Evolutionary conservation across 2,329 filamentous ascomycete species (phyloP).

Genomic region (Ustulina deusta): DNA sequence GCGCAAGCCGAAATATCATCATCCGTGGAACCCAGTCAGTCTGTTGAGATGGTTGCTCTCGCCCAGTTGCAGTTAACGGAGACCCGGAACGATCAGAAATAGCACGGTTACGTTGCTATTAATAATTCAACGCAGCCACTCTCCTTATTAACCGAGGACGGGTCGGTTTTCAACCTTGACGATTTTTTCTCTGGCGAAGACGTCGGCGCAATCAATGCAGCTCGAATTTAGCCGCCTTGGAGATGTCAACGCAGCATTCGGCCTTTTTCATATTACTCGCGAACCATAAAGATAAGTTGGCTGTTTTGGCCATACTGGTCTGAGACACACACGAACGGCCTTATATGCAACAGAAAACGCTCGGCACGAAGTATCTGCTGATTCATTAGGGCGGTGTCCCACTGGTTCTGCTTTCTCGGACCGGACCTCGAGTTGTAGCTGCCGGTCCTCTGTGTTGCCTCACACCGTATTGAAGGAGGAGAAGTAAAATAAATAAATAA

Average conservation of each 20-base stretch:
- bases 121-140: constrained; percentile 19
- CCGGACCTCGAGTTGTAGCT: not conserved
- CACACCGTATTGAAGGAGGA: not conserved
- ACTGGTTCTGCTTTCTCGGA: not conserved
- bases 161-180: constrained; percentile 3
- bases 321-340: not conserved
- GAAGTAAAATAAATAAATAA: no score
- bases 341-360: not conserved
- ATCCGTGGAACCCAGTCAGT: not conserved
- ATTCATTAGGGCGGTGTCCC: not conserved
- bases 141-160: constrained; percentile 33
- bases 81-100: constrained; percentile 20
- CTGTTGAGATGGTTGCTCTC: not conserved
- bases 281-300: constrained; percentile 5
- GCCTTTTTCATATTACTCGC: constrained; percentile 23
- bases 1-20: not conserved
- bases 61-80: constrained; percentile 4
- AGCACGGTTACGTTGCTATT: constrained; percentile 23
- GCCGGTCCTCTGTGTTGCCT: not conserved
- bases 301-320: not conserved
- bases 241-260: constrained; percentile 26
- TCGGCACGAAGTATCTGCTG: not conserved
- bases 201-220: constrained; percentile 29
- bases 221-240: constrained; percentile 36
- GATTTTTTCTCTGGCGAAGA: constrained; percentile 5